Evolutionary conservation across 345 rosid genomes (phyloP).

Genomic region (Acer saccharum): DNA sequence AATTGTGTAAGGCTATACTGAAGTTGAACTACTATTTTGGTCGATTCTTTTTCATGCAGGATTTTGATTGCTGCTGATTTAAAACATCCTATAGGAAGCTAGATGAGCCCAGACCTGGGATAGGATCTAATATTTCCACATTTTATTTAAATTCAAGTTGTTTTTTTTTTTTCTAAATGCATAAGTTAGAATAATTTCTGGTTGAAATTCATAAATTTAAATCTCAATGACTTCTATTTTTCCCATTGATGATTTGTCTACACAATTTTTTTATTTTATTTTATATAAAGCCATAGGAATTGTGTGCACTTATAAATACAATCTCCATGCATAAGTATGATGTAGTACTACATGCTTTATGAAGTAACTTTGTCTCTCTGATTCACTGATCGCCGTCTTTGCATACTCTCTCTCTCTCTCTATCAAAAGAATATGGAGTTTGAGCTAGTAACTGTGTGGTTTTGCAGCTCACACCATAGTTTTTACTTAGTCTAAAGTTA

Average conservation of each 20-base stretch:
- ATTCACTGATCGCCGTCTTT: too few species aligned
- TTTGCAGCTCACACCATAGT: neutral
- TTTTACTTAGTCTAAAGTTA: neutral
- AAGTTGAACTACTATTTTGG: neutral
- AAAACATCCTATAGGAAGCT: neutral
- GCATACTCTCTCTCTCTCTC: neutral
- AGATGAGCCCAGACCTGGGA: neutral
- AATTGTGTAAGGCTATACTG: conserved; percentile 63
- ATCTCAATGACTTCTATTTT: neutral
- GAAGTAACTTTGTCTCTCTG: neutral
- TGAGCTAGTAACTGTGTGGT: neutral
- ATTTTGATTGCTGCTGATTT: conserved; percentile 4
- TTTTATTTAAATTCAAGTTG: neutral
- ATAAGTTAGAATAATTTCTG: neutral
- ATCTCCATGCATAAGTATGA: neutral
- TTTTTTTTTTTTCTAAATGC: neutral
- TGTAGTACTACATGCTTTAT: neutral
- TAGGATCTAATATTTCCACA: neutral
- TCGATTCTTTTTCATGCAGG: neutral
- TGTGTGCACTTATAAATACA: neutral
- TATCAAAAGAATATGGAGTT: neutral
- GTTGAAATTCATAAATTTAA: neutral
- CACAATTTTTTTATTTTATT: too few species aligned
- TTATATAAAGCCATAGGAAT: too few species aligned
- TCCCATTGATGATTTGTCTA: neutral